A percentile compares a stretch with the other conserved stretches of the same genome.
Evolutionary conservation across 768 basidiomycete genomes (phyloP).

Genomic region (Agrocybe praecox): DNA sequence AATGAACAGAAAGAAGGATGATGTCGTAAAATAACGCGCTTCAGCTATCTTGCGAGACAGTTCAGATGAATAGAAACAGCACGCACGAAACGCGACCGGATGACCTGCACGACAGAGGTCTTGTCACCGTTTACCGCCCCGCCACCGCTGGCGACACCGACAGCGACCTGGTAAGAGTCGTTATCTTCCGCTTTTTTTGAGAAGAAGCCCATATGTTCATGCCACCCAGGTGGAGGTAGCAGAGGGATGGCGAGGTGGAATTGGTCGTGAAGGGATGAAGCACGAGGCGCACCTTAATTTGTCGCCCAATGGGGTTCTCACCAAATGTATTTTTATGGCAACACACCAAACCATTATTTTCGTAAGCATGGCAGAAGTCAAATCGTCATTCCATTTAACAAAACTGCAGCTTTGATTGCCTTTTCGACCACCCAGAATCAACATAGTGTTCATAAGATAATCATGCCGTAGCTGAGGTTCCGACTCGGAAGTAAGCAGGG

Average conservation of each 20-base stretch:
- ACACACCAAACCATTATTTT: not conserved
- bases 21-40: constrained; percentile 10
- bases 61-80: constrained; percentile 16
- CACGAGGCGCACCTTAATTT: constrained; percentile 4
- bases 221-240: constrained; percentile 1
- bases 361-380: too few species aligned
- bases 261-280: constrained; percentile 9
- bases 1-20: constrained; percentile 4
- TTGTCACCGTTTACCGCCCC: constrained; percentile 30
- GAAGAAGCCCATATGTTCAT: constrained; percentile 58
- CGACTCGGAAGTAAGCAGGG: too few species aligned
- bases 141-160: constrained; percentile 15
- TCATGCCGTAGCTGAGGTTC: too few species aligned
- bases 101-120: constrained; percentile 53
- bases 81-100: constrained; percentile 65
- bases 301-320: not conserved
- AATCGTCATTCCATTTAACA: too few species aligned
- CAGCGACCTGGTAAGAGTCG: constrained; percentile 31
- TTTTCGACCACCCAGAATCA: too few species aligned
- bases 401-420: too few species aligned
- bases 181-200: constrained; percentile 47
- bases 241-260: not conserved
- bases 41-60: constrained; percentile 7
- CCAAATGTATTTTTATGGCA: not conserved
- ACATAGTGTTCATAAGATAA: too few species aligned